Evolutionary conservation across 2,329 filamentous ascomycete genomes (phyloP).

Genomic region (Fusarium sp.): DNA sequence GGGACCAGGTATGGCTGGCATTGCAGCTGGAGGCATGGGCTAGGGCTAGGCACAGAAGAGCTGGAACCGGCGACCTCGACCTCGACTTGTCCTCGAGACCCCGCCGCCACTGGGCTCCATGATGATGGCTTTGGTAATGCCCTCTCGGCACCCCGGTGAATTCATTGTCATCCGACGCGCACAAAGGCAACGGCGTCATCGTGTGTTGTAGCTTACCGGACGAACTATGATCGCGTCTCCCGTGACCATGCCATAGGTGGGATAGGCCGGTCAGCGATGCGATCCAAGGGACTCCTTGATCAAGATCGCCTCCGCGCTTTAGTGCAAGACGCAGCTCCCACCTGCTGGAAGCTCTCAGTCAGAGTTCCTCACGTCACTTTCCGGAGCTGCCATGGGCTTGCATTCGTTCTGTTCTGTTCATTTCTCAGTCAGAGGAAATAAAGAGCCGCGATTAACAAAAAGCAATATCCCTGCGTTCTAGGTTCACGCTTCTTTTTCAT

Average conservation of each 20-base stretch:
- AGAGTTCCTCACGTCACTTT: conserved; percentile 28
- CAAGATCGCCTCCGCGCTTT: conserved; percentile 31
- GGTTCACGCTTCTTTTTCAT: neutral
- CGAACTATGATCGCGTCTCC: conserved; percentile 16
- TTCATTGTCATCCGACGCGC: conserved; percentile 9
- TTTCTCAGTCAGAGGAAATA: neutral
- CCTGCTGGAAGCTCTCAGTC: conserved; percentile 10
- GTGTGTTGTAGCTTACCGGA: conserved; percentile 24
- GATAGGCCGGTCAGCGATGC: conserved; percentile 12
- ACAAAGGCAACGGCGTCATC: conserved; percentile 28
- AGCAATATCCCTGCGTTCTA: neutral
- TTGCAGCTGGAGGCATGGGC: neutral
- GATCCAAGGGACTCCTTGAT: conserved; percentile 32
- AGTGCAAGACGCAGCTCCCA: conserved; percentile 2
- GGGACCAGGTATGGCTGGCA: neutral
- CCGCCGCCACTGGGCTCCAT: conserved; percentile 22
- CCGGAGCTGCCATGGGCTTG: neutral
- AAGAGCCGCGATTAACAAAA: neutral
- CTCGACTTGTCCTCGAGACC: conserved; percentile 8
- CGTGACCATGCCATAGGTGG: conserved; percentile 24
- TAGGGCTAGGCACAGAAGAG: neutral
- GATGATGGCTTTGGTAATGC: conserved; percentile 18
- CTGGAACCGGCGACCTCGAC: neutral
- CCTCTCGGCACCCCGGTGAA: neutral
- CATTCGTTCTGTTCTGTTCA: neutral